These are phyloP conservation scores for Gaillardinia entomophila DNA, from an alignment of 805 yeast genomes.

Conservation along the genomic window DNA sequence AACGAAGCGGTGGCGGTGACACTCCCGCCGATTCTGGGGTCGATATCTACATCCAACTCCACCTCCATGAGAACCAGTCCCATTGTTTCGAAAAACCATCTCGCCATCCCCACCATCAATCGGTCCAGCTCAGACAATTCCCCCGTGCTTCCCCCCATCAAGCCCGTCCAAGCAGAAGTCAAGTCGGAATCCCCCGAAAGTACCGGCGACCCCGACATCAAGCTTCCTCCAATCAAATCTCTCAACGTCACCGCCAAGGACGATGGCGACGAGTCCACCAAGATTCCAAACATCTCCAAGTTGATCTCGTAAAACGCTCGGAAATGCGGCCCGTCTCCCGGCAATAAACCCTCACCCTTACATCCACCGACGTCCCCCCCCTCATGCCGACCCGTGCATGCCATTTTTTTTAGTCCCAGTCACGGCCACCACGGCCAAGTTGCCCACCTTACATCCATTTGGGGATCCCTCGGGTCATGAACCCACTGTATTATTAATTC, in stretches of 20 bases:
- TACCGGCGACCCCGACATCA: conserved; percentile 4
- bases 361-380: too few species aligned
- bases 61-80: not conserved
- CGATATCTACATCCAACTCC: too few species aligned
- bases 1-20: too few species aligned
- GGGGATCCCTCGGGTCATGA: too few species aligned
- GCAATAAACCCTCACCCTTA: too few species aligned
- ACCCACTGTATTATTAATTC: too few species aligned
- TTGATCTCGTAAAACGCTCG: conserved; percentile 14
- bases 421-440: too few species aligned
- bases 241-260: conserved; percentile 6
- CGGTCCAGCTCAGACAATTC: not conserved
- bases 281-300: conserved; percentile 18
- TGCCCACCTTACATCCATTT: too few species aligned
- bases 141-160: conserved; percentile 2
- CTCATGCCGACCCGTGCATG: too few species aligned
- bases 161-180: not conserved
- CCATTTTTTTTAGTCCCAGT: too few species aligned
- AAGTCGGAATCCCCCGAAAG: not conserved
- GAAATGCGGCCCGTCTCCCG: too few species aligned
- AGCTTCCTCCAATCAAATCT: conserved; percentile 14
- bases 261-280: conserved; percentile 2
- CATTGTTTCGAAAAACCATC: not conserved
- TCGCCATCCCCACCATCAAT: not conserved
- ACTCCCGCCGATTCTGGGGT: too few species aligned